phyloP scores from a whole-genome alignment of 2,329 filamentous ascomycete species.

The Beauveria australis region DNA sequence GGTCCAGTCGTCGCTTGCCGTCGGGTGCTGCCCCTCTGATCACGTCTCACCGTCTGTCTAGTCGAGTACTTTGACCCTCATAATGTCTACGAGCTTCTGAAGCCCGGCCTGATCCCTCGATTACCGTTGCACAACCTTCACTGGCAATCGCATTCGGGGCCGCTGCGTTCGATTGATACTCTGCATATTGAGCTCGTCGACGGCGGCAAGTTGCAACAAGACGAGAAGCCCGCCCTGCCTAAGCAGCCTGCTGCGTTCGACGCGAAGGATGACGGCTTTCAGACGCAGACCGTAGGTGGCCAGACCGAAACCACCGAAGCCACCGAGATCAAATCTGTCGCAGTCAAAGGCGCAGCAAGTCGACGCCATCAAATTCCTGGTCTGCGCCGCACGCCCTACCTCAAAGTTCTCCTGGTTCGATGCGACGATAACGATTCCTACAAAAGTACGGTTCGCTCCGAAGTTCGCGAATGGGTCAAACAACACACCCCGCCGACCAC shows the following conservation, averaged over 20 bases:
- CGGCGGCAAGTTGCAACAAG: slow-evolving; percentile 32
- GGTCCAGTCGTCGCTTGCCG: no score
- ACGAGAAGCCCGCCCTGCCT: slow-evolving; percentile 30
- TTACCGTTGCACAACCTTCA: slow-evolving; percentile 86
- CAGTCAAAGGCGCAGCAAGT: slow-evolving; percentile 25
- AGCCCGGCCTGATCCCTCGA: slow-evolving; percentile 66
- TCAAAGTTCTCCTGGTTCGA: slow-evolving; percentile 80
- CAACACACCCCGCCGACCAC: slow-evolving; percentile 54
- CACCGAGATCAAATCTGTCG: slow-evolving; percentile 26
- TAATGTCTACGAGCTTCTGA: slow-evolving; percentile 75
- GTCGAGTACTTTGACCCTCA: slow-evolving; percentile 96
- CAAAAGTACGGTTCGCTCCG: slow-evolving; percentile 68
- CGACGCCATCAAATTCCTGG: slow-evolving; percentile 93
- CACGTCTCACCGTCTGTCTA: slow-evolving; percentile 27
- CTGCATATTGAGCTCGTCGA: slow-evolving; percentile 84
- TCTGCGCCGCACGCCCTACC: slow-evolving; percentile 82
- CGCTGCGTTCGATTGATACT: slow-evolving; percentile 85
- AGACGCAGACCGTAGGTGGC: slow-evolving; percentile 45
- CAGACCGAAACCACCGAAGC: slow-evolving; percentile 30
- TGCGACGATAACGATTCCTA: slow-evolving; percentile 96
- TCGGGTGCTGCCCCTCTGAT: background rate
- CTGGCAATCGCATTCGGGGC: slow-evolving; percentile 91
- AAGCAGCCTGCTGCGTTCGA: slow-evolving; percentile 26
- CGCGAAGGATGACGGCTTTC: slow-evolving; percentile 50
- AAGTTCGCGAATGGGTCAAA: slow-evolving; percentile 88